Percentiles rank a stretch among this genome's conserved stretches.
Conservation (phyloP, 441 rosid species). For the Macaranga tanarius region DNA sequence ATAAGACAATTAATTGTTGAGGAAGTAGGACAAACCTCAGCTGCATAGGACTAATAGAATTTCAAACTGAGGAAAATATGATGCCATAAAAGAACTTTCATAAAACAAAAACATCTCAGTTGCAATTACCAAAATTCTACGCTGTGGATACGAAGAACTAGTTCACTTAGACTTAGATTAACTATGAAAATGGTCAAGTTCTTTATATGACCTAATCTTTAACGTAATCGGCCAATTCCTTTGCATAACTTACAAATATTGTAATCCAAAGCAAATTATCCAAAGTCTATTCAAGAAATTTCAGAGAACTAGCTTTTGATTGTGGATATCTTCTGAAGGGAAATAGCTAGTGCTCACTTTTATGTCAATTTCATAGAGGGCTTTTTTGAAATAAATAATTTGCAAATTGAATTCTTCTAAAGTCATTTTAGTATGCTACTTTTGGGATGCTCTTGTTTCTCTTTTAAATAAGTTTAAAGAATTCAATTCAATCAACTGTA, state of each 20-base stretch:
- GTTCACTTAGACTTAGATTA: conserved; percentile 7
- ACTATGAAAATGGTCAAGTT: neutral
- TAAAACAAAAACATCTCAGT: conserved; percentile 10
- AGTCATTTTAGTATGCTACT: neutral
- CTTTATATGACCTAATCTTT: neutral
- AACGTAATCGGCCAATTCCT: neutral
- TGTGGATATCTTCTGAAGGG: no score
- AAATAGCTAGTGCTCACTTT: no score
- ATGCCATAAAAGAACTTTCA: conserved; percentile 11
- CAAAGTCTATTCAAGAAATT: neutral
- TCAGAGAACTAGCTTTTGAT: neutral
- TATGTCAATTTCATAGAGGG: no score
- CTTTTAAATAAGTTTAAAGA: neutral
- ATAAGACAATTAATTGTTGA: conserved; percentile 22
- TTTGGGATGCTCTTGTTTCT: neutral
- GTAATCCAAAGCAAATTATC: neutral
- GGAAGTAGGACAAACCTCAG: conserved; percentile 27
- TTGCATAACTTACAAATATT: neutral
- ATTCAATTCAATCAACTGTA: neutral
- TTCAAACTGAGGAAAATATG: conserved; percentile 23
- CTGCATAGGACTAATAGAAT: conserved; percentile 35
- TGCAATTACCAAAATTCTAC: conserved; percentile 2
- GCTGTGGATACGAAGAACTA: neutral
- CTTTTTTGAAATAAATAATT: no score
- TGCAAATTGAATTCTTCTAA: neutral